These are phyloP conservation scores for Verticillium albo-atrum DNA, from an alignment of 2,329 filamentous ascomycete species.

Conservation along the genomic window DNA sequence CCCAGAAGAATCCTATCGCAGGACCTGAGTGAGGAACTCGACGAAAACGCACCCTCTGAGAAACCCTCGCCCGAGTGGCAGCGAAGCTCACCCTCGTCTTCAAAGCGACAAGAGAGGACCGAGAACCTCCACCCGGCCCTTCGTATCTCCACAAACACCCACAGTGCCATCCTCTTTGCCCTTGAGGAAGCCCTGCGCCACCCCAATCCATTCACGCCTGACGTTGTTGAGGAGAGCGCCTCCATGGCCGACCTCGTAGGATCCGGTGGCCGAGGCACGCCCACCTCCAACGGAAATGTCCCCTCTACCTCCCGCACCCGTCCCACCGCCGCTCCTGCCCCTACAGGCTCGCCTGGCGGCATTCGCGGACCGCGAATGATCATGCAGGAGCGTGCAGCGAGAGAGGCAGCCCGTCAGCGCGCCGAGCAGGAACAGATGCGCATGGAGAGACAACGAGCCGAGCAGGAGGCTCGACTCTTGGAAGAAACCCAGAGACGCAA, in stretches of 20 bases:
- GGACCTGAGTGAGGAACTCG: slow-evolving; percentile 41
- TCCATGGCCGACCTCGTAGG: slow-evolving; percentile 81
- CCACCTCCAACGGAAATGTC: slow-evolving; percentile 52
- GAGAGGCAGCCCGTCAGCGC: slow-evolving; percentile 66
- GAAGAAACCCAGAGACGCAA: slow-evolving; percentile 53
- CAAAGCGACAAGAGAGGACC: slow-evolving; percentile 22
- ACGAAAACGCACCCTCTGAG: slow-evolving; percentile 31
- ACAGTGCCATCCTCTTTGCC: slow-evolving; percentile 85
- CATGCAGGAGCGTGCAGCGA: slow-evolving; percentile 78
- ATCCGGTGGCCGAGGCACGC: slow-evolving; percentile 38
- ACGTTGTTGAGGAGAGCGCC: slow-evolving; percentile 82
- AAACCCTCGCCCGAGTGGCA: slow-evolving; percentile 16
- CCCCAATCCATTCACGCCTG: slow-evolving; percentile 77
- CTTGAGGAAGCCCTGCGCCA: slow-evolving; percentile 86
- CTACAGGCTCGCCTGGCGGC: slow-evolving; percentile 54
- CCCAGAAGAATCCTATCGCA: slow-evolving; percentile 39
- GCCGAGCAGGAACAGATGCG: slow-evolving; percentile 61
- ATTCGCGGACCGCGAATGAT: slow-evolving; percentile 85
- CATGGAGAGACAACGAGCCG: slow-evolving; percentile 53
- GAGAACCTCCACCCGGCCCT: slow-evolving; percentile 40
- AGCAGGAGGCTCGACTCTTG: slow-evolving; percentile 49
- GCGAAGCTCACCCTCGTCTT: slow-evolving; percentile 21
- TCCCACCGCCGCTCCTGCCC: slow-evolving; percentile 42
- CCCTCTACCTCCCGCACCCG: slow-evolving; percentile 31
- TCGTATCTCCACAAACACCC: slow-evolving; percentile 77